phyloP scores from a whole-genome alignment of 352 stramenopile genomes.

The Phytophthora boehmeriae region DNA sequence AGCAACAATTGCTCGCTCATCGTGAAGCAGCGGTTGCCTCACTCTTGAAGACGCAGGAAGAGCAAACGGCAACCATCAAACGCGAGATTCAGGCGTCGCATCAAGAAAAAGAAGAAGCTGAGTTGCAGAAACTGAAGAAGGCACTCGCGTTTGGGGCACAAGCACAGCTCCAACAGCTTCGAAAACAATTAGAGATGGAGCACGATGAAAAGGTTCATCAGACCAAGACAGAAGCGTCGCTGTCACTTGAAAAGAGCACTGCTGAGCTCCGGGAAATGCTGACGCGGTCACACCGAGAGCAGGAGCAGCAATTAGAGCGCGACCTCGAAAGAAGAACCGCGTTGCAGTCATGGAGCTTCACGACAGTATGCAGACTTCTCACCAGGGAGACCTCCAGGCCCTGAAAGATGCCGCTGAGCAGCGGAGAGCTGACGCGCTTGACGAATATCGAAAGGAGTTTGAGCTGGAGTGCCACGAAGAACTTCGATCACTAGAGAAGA shows the following conservation, averaged over 20 bases:
- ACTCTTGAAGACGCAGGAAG: constrained; percentile 52
- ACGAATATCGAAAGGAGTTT: constrained; percentile 29
- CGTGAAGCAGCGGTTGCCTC: constrained; percentile 41
- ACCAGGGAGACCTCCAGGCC: constrained; percentile 32
- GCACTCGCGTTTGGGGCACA: constrained; percentile 64
- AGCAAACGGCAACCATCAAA: constrained; percentile 46
- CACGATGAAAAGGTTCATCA: constrained; percentile 44
- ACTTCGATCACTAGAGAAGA: constrained; percentile 41
- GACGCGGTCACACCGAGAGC: constrained; percentile 36
- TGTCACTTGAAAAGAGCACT: constrained; percentile 41
- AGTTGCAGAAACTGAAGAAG: constrained; percentile 66
- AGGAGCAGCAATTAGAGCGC: constrained; percentile 39
- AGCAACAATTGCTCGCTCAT: constrained; percentile 48
- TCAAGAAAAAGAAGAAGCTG: constrained; percentile 40
- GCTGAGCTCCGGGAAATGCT: constrained; percentile 53
- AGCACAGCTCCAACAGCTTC: constrained; percentile 64
- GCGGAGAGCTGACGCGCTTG: constrained; percentile 24
- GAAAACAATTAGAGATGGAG: constrained; percentile 42
- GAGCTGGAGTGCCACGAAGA: constrained; percentile 40
- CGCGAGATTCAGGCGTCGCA: constrained; percentile 46
- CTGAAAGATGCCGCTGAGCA: constrained; percentile 33
- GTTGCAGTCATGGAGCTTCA: constrained; percentile 58
- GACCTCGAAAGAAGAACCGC: constrained; percentile 53
- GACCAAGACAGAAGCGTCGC: constrained; percentile 29
- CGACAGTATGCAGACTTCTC: constrained; percentile 41